A percentile compares a stretch with the other conserved stretches of the same genome.
Conservation (phyloP, 257 asterid species). For the Striga asiatica region DNA sequence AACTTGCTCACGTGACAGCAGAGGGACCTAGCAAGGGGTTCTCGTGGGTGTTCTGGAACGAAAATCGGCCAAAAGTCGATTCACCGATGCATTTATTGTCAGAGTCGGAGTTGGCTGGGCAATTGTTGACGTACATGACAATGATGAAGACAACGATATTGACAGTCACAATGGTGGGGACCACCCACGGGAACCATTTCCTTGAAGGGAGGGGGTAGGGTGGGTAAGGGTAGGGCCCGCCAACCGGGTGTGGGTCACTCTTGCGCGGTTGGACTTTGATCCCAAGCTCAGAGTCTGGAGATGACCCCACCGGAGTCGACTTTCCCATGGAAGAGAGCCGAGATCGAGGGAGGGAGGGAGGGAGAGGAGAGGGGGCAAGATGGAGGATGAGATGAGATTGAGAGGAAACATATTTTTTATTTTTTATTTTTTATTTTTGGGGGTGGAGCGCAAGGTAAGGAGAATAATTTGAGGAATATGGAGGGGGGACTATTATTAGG, state of each 20-base stretch:
- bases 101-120: conserved; percentile 48
- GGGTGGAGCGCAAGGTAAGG: no score
- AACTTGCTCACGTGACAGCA: conserved; percentile 44
- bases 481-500: no score
- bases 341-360: conserved; percentile 4
- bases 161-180: conserved; percentile 45
- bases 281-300: conserved; percentile 38
- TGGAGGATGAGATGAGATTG: conserved; percentile 4
- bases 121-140: conserved; percentile 57
- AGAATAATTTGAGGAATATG: no score
- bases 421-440: no score
- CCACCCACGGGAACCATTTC: conserved; percentile 82
- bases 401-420: no score
- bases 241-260: conserved; percentile 10
- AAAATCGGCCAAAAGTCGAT: conserved; percentile 44
- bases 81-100: conserved; percentile 35
- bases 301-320: conserved; percentile 38
- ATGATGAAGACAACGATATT: conserved; percentile 42
- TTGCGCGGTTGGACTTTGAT: conserved; percentile 36
- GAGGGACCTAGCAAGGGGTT: conserved; percentile 97
- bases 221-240: conserved; percentile 10
- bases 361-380: no score
- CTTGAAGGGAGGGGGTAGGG: conserved; percentile 3
- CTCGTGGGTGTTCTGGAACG: conserved; percentile 59
- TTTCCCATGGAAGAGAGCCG: conserved; percentile 50